These are phyloP conservation scores for Hyaloscypha hepaticicola DNA, from an alignment of 495 filamentous ascomycete species.

Conservation along the genomic window DNA sequence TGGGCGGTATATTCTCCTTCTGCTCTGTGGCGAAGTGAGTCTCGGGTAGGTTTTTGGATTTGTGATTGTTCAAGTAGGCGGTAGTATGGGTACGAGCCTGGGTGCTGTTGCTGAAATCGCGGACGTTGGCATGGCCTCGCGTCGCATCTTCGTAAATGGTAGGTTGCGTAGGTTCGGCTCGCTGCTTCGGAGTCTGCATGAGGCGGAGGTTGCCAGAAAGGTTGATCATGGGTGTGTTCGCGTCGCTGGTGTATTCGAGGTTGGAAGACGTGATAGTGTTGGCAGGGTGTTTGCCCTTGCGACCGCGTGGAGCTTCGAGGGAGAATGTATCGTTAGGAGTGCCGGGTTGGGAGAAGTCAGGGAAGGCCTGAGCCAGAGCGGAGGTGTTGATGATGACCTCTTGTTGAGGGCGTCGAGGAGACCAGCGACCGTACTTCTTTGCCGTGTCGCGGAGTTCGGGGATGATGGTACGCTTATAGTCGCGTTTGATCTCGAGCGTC, in stretches of 20 bases:
- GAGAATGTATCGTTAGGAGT: conserved; percentile 11
- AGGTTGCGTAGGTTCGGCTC: background rate
- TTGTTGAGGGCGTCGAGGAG: conserved; percentile 6
- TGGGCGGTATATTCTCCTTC: conserved; percentile 20
- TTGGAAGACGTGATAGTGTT: background rate
- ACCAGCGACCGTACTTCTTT: conserved; percentile 30
- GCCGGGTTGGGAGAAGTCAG: conserved; percentile 25
- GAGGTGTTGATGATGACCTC: conserved; percentile 29
- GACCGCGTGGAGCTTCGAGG: conserved; percentile 16
- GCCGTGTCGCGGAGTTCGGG: conserved; percentile 30
- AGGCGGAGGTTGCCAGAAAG: conserved; percentile 3
- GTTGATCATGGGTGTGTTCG: conserved; percentile 17
- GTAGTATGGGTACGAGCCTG: background rate
- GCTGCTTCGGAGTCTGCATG: background rate
- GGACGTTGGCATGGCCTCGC: conserved; percentile 8
- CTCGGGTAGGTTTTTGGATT: background rate
- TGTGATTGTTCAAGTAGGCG: background rate
- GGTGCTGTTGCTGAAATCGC: background rate
- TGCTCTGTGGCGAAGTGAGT: conserved; percentile 7
- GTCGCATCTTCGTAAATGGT: conserved; percentile 10
- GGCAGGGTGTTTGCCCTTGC: conserved; percentile 4
- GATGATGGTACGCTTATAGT: conserved; percentile 10
- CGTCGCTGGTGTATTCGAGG: conserved; percentile 16
- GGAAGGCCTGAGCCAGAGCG: conserved; percentile 25
- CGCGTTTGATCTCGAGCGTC: conserved; percentile 15